These are phyloP conservation scores for Azolla pinnata DNA, from an alignment of 75 land plant species.

Conservation along the genomic window DNA sequence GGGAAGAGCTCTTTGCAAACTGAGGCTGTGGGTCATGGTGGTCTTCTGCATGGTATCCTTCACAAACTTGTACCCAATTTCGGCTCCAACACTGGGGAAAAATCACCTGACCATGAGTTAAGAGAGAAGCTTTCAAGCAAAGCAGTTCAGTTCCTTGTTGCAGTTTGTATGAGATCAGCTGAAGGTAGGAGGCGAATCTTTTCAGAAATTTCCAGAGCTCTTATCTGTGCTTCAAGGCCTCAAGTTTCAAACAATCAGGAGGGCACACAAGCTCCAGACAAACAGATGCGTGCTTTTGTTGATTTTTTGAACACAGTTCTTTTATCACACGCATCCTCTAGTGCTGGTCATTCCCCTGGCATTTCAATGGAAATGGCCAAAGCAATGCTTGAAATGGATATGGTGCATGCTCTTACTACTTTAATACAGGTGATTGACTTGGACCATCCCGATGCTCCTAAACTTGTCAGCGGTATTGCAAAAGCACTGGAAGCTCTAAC, in stretches of 20 bases:
- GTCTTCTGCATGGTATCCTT: constrained; percentile 72
- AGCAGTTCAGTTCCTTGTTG: constrained; percentile 83
- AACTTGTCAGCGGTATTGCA: constrained; percentile 59
- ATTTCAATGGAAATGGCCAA: constrained; percentile 76
- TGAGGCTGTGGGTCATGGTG: constrained; percentile 48
- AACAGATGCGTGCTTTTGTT: constrained; percentile 49
- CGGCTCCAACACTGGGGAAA: constrained; percentile 27
- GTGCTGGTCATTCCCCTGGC: constrained; percentile 52
- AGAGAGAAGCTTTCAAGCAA: constrained; percentile 71
- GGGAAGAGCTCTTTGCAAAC: constrained; percentile 40
- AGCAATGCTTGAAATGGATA: constrained; percentile 78
- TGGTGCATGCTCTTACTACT: constrained; percentile 58
- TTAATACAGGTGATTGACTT: constrained; percentile 69
- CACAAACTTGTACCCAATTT: constrained; percentile 52
- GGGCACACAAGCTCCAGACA: constrained; percentile 44
- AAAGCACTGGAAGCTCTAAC: constrained; percentile 80
- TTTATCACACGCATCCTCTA: constrained; percentile 60
- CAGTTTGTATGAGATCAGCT: constrained; percentile 67
- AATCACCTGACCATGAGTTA: constrained; percentile 53
- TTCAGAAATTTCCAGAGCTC: constrained; percentile 59
- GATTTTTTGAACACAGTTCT: constrained; percentile 67
- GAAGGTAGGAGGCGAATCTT: constrained; percentile 83
- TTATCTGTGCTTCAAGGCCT: constrained; percentile 30
- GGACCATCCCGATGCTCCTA: constrained; percentile 92
- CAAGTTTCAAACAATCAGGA: constrained; percentile 15